A percentile compares a stretch with the other conserved stretches of the same genome.
These are phyloP conservation scores for Yarrowia hollandica DNA, from an alignment of 805 yeast species.

Conservation along the genomic window DNA sequence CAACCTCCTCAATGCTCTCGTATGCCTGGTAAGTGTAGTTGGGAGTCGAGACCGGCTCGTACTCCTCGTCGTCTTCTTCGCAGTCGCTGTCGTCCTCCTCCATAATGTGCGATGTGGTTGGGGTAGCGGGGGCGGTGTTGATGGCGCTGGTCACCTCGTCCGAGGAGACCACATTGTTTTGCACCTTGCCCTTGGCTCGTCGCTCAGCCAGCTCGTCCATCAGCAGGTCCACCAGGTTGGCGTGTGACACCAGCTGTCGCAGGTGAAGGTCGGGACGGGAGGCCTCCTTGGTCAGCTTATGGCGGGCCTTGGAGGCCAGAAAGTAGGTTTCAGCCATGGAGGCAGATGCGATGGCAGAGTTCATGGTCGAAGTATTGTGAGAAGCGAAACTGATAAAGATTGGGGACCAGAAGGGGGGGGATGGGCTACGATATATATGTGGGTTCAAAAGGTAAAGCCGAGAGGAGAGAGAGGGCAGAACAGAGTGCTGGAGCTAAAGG, in stretches of 20 bases:
- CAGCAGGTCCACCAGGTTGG: conserved; percentile 64
- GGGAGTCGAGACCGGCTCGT: conserved; percentile 24
- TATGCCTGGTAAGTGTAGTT: conserved; percentile 29
- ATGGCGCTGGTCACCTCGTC: conserved; percentile 30
- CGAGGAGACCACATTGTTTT: conserved; percentile 10
- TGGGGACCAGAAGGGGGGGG: not conserved
- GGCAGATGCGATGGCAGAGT: conserved; percentile 29
- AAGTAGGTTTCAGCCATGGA: conserved; percentile 57
- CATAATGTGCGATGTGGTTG: conserved; percentile 27
- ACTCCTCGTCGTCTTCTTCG: not conserved
- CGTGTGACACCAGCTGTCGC: conserved; percentile 63
- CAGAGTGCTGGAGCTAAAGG: too few relatives aligned
- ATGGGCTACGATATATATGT: not conserved
- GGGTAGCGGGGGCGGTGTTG: not conserved
- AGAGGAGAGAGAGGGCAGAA: too few relatives aligned
- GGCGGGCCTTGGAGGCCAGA: conserved; percentile 64
- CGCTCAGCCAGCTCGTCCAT: conserved; percentile 48
- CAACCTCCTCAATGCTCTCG: conserved; percentile 31
- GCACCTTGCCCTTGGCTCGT: conserved; percentile 23
- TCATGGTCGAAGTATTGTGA: conserved; percentile 7
- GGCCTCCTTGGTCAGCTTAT: conserved; percentile 64
- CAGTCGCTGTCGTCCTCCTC: conserved; percentile 33
- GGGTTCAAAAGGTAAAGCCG: too few relatives aligned
- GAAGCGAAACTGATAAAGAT: too few relatives aligned
- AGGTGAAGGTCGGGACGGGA: conserved; percentile 56